A percentile compares a stretch with the other conserved stretches of the same genome.
These are phyloP conservation scores for Podospora pseudopauciseta DNA, from an alignment of 495 filamentous ascomycete genomes.

Conservation along the genomic window DNA sequence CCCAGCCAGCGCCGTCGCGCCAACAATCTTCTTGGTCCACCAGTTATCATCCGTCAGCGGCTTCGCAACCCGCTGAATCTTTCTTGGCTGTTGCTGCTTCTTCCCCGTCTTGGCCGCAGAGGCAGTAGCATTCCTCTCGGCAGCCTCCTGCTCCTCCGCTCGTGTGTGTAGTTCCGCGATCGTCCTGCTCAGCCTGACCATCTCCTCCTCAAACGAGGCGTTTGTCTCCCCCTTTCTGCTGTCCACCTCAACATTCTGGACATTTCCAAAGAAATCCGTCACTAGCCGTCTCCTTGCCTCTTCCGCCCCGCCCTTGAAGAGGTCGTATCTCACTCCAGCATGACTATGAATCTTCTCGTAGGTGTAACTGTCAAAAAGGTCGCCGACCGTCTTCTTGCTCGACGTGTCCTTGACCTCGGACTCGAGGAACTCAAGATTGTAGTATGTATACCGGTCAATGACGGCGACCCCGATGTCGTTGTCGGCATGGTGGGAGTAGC, in stretches of 20 bases:
- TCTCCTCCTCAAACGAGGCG: constrained; percentile 64
- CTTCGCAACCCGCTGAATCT: constrained; percentile 46
- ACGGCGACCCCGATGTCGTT: constrained; percentile 95
- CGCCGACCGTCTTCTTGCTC: constrained; percentile 81
- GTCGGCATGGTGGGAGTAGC: constrained; percentile 95
- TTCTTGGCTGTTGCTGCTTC: constrained; percentile 9
- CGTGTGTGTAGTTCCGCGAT: constrained; percentile 58
- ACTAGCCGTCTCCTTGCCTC: constrained; percentile 69
- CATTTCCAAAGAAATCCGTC: constrained; percentile 98
- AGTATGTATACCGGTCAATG: constrained; percentile 98
- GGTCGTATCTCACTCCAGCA: constrained; percentile 88
- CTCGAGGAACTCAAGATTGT: constrained; percentile 95
- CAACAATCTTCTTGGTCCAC: constrained; percentile 67
- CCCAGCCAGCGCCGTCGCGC: constrained; percentile 59
- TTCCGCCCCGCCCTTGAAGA: constrained; percentile 76
- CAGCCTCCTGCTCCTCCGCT: constrained; percentile 43
- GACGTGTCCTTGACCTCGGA: constrained; percentile 77
- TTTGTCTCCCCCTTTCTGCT: constrained; percentile 28
- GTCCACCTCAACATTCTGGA: constrained; percentile 93
- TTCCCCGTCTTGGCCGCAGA: constrained; percentile 39
- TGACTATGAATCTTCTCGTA: constrained; percentile 89
- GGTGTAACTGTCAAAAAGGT: constrained; percentile 94
- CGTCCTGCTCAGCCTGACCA: constrained; percentile 59
- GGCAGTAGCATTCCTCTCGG: constrained; percentile 23
- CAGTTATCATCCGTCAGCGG: constrained; percentile 62